Conservation (phyloP, 2,329 filamentous ascomycete genomes). For the Lecanicillium sp. region DNA sequence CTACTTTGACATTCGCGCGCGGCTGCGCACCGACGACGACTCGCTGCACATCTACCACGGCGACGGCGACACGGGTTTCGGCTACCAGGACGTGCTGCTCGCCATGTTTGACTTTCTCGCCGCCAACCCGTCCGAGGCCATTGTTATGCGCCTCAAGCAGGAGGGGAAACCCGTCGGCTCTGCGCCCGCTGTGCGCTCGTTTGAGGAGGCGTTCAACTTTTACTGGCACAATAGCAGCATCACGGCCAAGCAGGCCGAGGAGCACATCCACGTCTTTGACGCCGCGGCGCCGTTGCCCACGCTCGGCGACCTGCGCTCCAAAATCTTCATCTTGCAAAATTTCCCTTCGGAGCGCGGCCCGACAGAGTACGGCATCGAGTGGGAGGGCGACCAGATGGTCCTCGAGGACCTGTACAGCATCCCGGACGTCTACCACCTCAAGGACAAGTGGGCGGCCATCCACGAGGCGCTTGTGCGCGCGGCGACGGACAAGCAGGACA, state of each 20-base stretch:
- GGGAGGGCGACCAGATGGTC: conserved; percentile 34
- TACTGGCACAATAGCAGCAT: conserved; percentile 27
- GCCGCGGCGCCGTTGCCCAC: conserved; percentile 28
- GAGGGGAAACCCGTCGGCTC: conserved; percentile 31
- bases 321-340: conserved; percentile 40
- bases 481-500: conserved; percentile 22
- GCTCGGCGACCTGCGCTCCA: conserved; percentile 36
- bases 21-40: conserved; percentile 33
- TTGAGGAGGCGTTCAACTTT: conserved; percentile 36
- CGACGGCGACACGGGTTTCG: conserved; percentile 35
- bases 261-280: conserved; percentile 29
- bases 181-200: conserved; percentile 26
- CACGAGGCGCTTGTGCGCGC: conserved; percentile 30
- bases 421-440: conserved; percentile 31
- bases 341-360: conserved; percentile 24
- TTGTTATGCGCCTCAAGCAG: conserved; percentile 43
- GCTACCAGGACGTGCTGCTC: conserved; percentile 32
- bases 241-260: conserved; percentile 25
- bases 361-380: conserved; percentile 33
- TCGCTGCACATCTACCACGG: conserved; percentile 41
- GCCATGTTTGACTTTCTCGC: conserved; percentile 39
- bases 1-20: conserved; percentile 41
- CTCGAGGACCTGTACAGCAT: conserved; percentile 42
- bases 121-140: conserved; percentile 34
- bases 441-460: conserved; percentile 40